Evolutionary conservation across 2,329 filamentous ascomycete species (phyloP).

Genomic region (Fusarium fujikuroi): DNA sequence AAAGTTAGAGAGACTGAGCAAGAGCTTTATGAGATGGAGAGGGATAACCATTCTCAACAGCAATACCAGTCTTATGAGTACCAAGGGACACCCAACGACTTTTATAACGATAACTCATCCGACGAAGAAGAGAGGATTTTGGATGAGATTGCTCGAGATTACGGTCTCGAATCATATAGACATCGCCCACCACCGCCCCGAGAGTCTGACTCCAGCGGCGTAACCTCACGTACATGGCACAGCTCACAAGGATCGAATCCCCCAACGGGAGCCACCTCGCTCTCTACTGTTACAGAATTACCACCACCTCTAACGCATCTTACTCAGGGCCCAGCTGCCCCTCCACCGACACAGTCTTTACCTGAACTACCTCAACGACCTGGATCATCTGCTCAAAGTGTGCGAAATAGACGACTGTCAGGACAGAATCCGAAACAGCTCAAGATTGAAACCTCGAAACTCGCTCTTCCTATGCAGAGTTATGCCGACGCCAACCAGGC

Average conservation of each 20-base stretch:
- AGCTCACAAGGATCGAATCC: constrained; percentile 80
- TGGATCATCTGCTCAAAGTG: constrained; percentile 58
- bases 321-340: constrained; percentile 49
- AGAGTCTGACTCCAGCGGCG: constrained; percentile 83
- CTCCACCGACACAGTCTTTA: constrained; percentile 61
- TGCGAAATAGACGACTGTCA: constrained; percentile 82
- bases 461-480: constrained; percentile 38
- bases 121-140: constrained; percentile 81
- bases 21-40: constrained; percentile 61
- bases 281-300: constrained; percentile 76
- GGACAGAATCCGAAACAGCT: constrained; percentile 83
- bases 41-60: constrained; percentile 59
- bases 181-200: constrained; percentile 73
- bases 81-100: constrained; percentile 58
- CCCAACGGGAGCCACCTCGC: constrained; percentile 51
- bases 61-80: constrained; percentile 42
- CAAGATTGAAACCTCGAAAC: constrained; percentile 80
- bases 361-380: constrained; percentile 55
- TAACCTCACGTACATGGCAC: constrained; percentile 83
- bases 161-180: constrained; percentile 80
- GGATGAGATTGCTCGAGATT: constrained; percentile 88
- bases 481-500: constrained; percentile 21
- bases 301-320: constrained; percentile 37
- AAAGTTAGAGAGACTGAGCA: constrained; percentile 77
- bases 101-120: constrained; percentile 72